phyloP scores from a whole-genome alignment of 805 yeast species.

The Yarrowia divulgata region DNA sequence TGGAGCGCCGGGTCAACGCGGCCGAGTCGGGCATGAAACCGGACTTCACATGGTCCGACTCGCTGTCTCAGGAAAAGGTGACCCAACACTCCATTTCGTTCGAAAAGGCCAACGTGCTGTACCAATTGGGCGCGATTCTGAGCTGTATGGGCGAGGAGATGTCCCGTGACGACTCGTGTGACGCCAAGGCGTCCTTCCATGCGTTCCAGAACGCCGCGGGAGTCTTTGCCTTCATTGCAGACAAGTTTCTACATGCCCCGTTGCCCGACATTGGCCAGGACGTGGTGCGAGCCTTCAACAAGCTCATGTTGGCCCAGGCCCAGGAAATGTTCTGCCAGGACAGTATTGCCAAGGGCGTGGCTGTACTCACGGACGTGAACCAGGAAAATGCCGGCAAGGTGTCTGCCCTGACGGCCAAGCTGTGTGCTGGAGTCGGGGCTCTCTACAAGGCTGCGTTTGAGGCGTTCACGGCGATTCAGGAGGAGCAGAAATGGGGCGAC shows the following conservation, averaged over 20 bases:
- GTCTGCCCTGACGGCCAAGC: conserved; percentile 74
- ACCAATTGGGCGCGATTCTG: conserved; percentile 73
- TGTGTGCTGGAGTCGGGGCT: conserved; percentile 67
- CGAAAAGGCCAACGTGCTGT: conserved; percentile 85
- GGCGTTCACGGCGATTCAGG: conserved; percentile 49
- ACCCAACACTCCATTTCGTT: conserved; percentile 84
- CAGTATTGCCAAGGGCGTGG: conserved; percentile 53
- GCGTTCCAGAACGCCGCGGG: conserved; percentile 81
- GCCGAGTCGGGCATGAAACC: conserved; percentile 61
- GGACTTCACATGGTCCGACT: conserved; percentile 80
- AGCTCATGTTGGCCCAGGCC: conserved; percentile 81
- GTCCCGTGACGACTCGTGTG: conserved; percentile 47
- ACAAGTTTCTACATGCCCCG: conserved; percentile 89
- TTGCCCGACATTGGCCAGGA: conserved; percentile 75
- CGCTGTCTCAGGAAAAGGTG: conserved; percentile 58
- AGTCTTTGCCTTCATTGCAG: conserved; percentile 70
- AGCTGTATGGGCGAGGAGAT: conserved; percentile 54
- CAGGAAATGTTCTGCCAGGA: conserved; percentile 72
- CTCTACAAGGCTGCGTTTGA: conserved; percentile 63
- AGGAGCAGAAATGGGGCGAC: conserved; percentile 54
- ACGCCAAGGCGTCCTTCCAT: conserved; percentile 66
- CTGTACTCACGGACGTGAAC: conserved; percentile 19
- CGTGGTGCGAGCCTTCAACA: conserved; percentile 67
- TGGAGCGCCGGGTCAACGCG: conserved; percentile 78
- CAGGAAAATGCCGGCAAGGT: conserved; percentile 27